These are phyloP conservation scores for Anisodus acutangulus DNA, from an alignment of 257 asterid species.

Conservation along the genomic window DNA sequence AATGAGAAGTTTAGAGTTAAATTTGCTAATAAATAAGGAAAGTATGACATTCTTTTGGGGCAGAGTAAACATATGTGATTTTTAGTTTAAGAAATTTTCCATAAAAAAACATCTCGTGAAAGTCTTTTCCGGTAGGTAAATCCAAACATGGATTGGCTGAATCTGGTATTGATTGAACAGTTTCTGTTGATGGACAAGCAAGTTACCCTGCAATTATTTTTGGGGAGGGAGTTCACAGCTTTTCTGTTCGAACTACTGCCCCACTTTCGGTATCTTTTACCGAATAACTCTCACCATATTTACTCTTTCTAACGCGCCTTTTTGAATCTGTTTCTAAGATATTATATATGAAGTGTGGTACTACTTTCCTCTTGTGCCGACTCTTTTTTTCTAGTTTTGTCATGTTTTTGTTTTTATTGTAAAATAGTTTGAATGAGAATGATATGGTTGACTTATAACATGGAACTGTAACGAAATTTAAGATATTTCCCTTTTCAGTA, in stretches of 20 bases:
- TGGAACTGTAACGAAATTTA: not conserved
- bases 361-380: not conserved
- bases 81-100: no score
- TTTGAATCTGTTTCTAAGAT: not conserved
- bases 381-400: not conserved
- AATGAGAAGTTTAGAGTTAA: no score
- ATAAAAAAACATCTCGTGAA: no score
- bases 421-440: not conserved
- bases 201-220: no score
- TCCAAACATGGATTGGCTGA: no score
- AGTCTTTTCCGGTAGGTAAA: no score
- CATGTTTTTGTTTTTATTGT: not conserved
- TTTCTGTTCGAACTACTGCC: not conserved
- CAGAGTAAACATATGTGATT: no score
- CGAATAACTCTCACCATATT: not conserved
- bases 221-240: no score
- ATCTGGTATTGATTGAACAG: no score
- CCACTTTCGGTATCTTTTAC: not conserved
- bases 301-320: not conserved
- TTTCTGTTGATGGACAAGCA: no score
- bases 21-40: no score
- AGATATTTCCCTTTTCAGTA: constrained; percentile 1
- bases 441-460: not conserved
- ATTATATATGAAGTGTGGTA: not conserved
- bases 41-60: no score